Conservation (phyloP, 2,329 filamentous ascomycete genomes). For the Tolypocladium tundrense region DNA sequence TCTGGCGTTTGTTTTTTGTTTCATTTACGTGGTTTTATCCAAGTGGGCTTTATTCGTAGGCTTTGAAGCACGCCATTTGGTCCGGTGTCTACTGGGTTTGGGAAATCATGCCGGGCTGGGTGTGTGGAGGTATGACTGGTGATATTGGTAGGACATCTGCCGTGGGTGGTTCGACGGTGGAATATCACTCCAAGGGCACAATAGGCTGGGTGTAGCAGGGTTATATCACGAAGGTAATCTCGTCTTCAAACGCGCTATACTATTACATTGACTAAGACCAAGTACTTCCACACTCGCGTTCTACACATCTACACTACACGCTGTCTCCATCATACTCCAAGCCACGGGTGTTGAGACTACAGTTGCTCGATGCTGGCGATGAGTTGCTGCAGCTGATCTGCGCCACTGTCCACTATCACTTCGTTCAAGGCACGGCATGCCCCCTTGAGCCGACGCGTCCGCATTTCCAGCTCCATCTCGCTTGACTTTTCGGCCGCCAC, state of each 20-base stretch:
- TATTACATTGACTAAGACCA: not conserved
- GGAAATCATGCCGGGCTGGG: not conserved
- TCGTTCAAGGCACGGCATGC: slow-evolving; percentile 31
- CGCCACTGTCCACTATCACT: slow-evolving; percentile 22
- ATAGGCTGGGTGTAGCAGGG: not conserved
- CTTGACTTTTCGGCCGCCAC: slow-evolving; percentile 69
- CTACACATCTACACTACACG: not conserved
- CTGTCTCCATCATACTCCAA: not conserved
- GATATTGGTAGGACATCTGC: not conserved
- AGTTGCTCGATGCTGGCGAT: slow-evolving; percentile 50
- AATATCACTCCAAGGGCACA: not conserved
- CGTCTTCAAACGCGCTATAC: not conserved
- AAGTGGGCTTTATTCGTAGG: not conserved
- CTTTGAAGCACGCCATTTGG: not conserved
- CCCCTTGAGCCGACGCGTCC: slow-evolving; percentile 47
- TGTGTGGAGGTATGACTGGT: not conserved
- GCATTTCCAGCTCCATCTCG: slow-evolving; percentile 68
- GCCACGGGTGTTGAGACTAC: slow-evolving; percentile 18
- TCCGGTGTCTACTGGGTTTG: not conserved
- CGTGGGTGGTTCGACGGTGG: not conserved
- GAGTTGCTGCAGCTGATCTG: slow-evolving; percentile 40
- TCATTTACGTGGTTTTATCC: not conserved
- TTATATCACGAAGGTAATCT: not conserved
- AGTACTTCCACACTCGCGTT: not conserved
- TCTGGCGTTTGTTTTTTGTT: not conserved